phyloP scores from a whole-genome alignment of 306 rosid genomes.

The Canavalia ensiformis region DNA sequence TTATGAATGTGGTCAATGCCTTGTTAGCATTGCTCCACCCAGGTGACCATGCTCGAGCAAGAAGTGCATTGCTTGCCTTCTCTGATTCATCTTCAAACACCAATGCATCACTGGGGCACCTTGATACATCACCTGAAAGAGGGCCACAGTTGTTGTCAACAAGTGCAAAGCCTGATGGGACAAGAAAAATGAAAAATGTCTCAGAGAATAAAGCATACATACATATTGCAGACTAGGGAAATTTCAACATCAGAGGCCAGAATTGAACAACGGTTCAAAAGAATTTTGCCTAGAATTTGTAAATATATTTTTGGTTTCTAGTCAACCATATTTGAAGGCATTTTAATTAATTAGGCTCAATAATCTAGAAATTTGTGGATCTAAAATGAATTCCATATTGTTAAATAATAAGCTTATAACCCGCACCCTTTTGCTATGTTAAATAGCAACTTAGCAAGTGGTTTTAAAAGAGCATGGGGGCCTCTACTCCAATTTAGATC shows the following conservation, averaged over 20 bases:
- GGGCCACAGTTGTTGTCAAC: constrained; percentile 22
- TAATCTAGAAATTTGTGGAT: neutral
- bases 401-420: neutral
- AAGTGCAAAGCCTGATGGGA: constrained; percentile 14
- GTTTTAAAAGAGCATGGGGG: neutral
- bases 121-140: constrained; percentile 77
- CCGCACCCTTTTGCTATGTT: neutral
- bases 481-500: constrained; percentile 24
- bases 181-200: neutral
- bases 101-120: constrained; percentile 68
- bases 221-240: neutral
- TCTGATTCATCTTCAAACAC: constrained; percentile 84
- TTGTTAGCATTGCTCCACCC: constrained; percentile 94
- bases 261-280: neutral
- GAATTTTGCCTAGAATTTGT: neutral
- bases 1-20: constrained; percentile 76
- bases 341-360: neutral
- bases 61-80: constrained; percentile 94
- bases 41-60: constrained; percentile 94
- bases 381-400: constrained; percentile 11
- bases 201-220: neutral
- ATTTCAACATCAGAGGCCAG: neutral
- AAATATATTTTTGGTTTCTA: neutral
- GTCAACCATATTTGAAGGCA: constrained; percentile 13
- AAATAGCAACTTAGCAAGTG: constrained; percentile 9